Percentiles rank a stretch among this genome's conserved stretches.
Evolutionary conservation across 345 rosid genomes (phyloP).

Genomic region (Heritiera fomes): DNA sequence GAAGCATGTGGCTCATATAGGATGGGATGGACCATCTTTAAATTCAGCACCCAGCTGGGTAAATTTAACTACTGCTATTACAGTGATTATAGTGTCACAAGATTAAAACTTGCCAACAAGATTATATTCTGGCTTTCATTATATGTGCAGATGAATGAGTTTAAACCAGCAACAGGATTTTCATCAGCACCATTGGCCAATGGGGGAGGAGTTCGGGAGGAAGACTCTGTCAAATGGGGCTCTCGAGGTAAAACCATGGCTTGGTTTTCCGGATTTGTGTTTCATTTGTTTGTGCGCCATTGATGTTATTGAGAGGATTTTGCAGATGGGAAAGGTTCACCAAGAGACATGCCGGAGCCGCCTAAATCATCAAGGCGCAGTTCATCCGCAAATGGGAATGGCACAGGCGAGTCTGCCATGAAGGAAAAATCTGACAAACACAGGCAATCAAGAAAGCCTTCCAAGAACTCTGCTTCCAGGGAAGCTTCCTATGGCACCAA

Average conservation of each 20-base stretch:
- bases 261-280: too few relatives aligned
- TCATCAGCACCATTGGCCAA: constrained; percentile 35
- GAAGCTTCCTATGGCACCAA: constrained; percentile 25
- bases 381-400: constrained; percentile 22
- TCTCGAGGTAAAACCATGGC: constrained; percentile 40
- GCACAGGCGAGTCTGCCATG: constrained; percentile 31
- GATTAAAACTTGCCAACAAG: neutral
- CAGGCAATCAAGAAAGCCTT: constrained; percentile 48
- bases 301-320: neutral
- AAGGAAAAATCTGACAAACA: constrained; percentile 52
- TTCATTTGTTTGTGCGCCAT: neutral
- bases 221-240: constrained; percentile 40
- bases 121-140: neutral
- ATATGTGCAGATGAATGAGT: constrained; percentile 62
- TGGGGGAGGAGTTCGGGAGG: constrained; percentile 20
- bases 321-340: constrained; percentile 30
- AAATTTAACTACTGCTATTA: constrained; percentile 10
- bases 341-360: constrained; percentile 30
- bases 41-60: constrained; percentile 62
- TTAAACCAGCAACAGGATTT: constrained; percentile 34
- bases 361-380: constrained; percentile 49
- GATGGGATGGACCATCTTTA: constrained; percentile 69
- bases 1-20: constrained; percentile 91
- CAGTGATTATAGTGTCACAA: neutral
- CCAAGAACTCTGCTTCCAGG: constrained; percentile 32